These are phyloP conservation scores for Hanseniaspora guilliermondii DNA, from an alignment of 805 yeast species.

Conservation along the genomic window DNA sequence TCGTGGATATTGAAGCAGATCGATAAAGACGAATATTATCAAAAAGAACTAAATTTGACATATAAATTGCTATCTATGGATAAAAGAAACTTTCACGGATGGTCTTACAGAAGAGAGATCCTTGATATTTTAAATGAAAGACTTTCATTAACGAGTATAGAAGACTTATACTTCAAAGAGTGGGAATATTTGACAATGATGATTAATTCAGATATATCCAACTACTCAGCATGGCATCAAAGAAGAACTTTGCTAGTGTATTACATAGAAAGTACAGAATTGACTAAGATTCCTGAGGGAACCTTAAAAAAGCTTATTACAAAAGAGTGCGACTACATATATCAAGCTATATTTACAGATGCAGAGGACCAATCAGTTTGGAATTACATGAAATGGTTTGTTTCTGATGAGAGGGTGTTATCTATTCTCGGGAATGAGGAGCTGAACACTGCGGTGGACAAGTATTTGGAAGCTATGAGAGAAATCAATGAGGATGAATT, in stretches of 20 bases:
- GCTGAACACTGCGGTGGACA: conserved; percentile 31
- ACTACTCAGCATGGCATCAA: conserved; percentile 94
- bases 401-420: conserved; percentile 27
- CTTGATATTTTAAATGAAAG: conserved; percentile 26
- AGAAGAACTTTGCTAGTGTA: conserved; percentile 56
- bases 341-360: conserved; percentile 81
- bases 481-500: conserved; percentile 64
- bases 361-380: conserved; percentile 90
- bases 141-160: conserved; percentile 21
- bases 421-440: conserved; percentile 16
- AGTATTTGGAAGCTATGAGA: conserved; percentile 37
- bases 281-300: conserved; percentile 18
- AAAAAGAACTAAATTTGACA: conserved; percentile 56
- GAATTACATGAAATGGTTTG: conserved; percentile 77
- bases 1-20: conserved; percentile 60
- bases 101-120: conserved; percentile 82
- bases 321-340: conserved; percentile 54
- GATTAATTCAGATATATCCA: conserved; percentile 75
- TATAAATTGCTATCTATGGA: conserved; percentile 57
- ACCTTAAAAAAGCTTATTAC: conserved; percentile 30
- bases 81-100: conserved; percentile 82
- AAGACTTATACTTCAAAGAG: conserved; percentile 37
- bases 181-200: conserved; percentile 64
- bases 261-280: conserved; percentile 25
- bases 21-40: conserved; percentile 41